phyloP scores from a whole-genome alignment of 768 basidiomycete species.

The Tricholoma bakamatsutake region DNA sequence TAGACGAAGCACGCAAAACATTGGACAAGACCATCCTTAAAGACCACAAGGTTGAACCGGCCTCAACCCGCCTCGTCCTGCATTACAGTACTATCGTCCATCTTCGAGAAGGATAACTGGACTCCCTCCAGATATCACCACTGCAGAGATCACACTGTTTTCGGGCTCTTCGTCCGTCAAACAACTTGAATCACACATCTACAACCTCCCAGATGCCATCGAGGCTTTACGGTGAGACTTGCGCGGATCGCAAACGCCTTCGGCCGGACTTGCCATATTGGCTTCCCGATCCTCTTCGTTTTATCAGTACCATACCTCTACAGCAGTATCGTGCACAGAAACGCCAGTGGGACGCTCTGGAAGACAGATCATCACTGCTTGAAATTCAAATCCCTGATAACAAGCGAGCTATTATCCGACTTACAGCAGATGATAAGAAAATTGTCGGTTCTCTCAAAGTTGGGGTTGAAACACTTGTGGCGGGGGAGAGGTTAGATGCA shows the following conservation, averaged over 20 bases:
- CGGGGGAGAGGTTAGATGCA: constrained; percentile 40
- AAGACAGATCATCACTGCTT: constrained; percentile 31
- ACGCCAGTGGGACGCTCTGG: constrained; percentile 41
- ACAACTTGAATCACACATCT: constrained; percentile 16
- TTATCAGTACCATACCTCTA: constrained; percentile 39
- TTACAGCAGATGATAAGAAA: constrained; percentile 48
- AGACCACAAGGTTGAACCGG: constrained; percentile 44
- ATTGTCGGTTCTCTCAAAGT: constrained; percentile 54
- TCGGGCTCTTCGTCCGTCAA: constrained; percentile 21
- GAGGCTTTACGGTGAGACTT: constrained; percentile 18
- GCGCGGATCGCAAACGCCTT: constrained; percentile 21
- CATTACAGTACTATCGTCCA: constrained; percentile 18
- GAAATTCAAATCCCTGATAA: constrained; percentile 16
- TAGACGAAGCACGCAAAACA: constrained; percentile 23
- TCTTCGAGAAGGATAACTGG: constrained; percentile 38
- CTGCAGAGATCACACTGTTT: constrained; percentile 22
- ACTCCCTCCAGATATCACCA: constrained; percentile 25
- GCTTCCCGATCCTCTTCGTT: constrained; percentile 45
- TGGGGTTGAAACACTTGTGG: constrained; percentile 47
- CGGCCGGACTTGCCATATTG: constrained; percentile 24
- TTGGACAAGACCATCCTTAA: constrained; percentile 30
- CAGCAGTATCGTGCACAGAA: constrained; percentile 49
- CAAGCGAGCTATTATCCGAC: constrained; percentile 30
- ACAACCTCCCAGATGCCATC: constrained; percentile 15
- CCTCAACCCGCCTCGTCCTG: constrained; percentile 25